Evolutionary conservation across 2,329 filamentous ascomycete species (phyloP).

Genomic region (Cyclaneusma minus): DNA sequence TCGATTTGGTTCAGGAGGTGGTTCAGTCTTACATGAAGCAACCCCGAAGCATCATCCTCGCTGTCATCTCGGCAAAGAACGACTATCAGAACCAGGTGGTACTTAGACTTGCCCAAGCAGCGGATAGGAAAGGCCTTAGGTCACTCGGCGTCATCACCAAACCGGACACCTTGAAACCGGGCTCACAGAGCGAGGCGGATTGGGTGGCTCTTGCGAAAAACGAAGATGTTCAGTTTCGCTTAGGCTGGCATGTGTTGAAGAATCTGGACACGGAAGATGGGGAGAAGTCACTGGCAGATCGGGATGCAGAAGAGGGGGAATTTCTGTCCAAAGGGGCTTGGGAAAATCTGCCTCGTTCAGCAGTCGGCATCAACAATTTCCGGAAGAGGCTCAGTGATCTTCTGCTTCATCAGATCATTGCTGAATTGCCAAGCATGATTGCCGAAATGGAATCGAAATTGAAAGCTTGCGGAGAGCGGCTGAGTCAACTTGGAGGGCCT

Average conservation of each 20-base stretch:
- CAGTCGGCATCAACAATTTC: constrained; percentile 32
- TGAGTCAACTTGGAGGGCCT: constrained; percentile 32
- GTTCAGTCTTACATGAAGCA: constrained; percentile 38
- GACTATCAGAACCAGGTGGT: constrained; percentile 48
- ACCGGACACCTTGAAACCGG: constrained; percentile 30
- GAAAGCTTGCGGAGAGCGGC: constrained; percentile 17
- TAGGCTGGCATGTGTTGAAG: constrained; percentile 37
- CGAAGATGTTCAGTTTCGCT: constrained; percentile 27
- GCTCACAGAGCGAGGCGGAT: constrained; percentile 23
- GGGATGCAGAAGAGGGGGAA: constrained; percentile 23
- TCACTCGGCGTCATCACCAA: constrained; percentile 39
- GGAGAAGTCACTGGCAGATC: constrained; percentile 15
- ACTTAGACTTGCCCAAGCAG: constrained; percentile 27
- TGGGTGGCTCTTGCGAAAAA: constrained; percentile 29
- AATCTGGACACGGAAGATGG: constrained; percentile 27
- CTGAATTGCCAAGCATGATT: constrained; percentile 29
- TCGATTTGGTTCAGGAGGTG: constrained; percentile 28
- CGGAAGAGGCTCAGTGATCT: constrained; percentile 33
- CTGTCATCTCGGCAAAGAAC: constrained; percentile 37
- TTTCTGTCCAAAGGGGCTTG: constrained; percentile 30
- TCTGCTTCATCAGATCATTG: constrained; percentile 28
- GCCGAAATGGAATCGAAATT: constrained; percentile 25
- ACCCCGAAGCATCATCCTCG: constrained; percentile 36
- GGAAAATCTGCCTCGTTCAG: constrained; percentile 18
- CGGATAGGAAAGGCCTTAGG: constrained; percentile 21